phyloP scores from a whole-genome alignment of 768 basidiomycete genomes.

The Ramaria sp. region DNA sequence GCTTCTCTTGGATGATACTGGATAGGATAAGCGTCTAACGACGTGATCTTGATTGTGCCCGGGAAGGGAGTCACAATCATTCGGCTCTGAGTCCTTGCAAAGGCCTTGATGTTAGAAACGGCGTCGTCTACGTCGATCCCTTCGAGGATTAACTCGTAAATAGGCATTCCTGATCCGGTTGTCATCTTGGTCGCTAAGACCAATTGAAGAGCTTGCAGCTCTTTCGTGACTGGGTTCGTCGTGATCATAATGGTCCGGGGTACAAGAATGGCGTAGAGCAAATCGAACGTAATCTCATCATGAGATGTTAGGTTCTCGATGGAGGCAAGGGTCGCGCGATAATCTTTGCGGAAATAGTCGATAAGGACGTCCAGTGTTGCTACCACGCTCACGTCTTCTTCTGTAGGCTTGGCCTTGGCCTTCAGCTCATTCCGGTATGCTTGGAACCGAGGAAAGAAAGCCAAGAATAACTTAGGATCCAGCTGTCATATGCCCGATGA shows the following conservation, averaged over 20 bases:
- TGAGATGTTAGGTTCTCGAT: conserved; percentile 40
- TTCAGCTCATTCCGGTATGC: conserved; percentile 31
- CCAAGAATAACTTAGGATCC: conserved; percentile 46
- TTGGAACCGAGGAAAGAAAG: conserved; percentile 37
- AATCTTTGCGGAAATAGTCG: conserved; percentile 38
- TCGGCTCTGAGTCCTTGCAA: conserved; percentile 22
- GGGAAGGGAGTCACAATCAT: conserved; percentile 34
- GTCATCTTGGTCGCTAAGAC: conserved; percentile 27
- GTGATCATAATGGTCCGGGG: conserved; percentile 42
- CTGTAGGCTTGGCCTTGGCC: conserved; percentile 22
- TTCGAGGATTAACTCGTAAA: conserved; percentile 39
- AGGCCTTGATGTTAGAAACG: conserved; percentile 6
- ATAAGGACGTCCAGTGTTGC: conserved; percentile 40
- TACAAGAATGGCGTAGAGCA: conserved; percentile 45
- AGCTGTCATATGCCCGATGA: conserved; percentile 24
- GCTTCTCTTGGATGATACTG: conserved; percentile 37
- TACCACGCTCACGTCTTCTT: conserved; percentile 33
- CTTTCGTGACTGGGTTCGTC: conserved; percentile 42
- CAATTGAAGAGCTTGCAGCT: conserved; percentile 37
- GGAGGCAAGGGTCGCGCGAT: conserved; percentile 34
- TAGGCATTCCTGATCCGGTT: conserved; percentile 23
- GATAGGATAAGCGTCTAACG: conserved; percentile 43
- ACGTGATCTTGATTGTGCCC: conserved; percentile 40
- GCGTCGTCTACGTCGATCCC: conserved; percentile 41
- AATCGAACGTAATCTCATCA: conserved; percentile 46